A percentile compares a stretch with the other conserved stretches of the same genome.
Conservation (phyloP, 139 green algal genomes). For the Asterochloris sp. region DNA sequence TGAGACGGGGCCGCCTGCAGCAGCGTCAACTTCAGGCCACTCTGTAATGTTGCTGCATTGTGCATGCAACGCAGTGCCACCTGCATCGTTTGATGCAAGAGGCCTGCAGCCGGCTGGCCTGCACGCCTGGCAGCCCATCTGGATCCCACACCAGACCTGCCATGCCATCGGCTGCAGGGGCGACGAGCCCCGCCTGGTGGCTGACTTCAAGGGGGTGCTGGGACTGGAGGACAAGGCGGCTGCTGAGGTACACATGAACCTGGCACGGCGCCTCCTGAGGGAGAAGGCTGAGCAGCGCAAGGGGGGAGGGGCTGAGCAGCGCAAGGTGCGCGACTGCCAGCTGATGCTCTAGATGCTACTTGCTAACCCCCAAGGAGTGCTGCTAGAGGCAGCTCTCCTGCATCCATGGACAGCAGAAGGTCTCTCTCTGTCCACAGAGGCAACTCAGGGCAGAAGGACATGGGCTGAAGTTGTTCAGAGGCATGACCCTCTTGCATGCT, state of each 20-base stretch:
- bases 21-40: too few relatives aligned
- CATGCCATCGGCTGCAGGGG: conserved; percentile 33
- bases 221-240: conserved; percentile 87
- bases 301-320: conserved; percentile 57
- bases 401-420: too few relatives aligned
- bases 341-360: conserved; percentile 7
- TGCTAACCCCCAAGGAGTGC: background rate
- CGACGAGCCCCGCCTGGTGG: conserved; percentile 55
- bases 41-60: too few relatives aligned
- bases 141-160: too few relatives aligned
- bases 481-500: too few relatives aligned
- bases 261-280: conserved; percentile 75
- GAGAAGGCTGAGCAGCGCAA: conserved; percentile 59
- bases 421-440: too few relatives aligned
- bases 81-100: too few relatives aligned
- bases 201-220: conserved; percentile 82
- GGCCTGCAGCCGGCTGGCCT: too few relatives aligned
- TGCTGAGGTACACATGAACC: conserved; percentile 90
- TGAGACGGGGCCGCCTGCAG: too few relatives aligned
- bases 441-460: background rate
- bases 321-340: conserved; percentile 34
- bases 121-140: too few relatives aligned
- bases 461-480: background rate
- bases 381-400: background rate
- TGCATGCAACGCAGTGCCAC: too few relatives aligned